phyloP scores from a whole-genome alignment of 176 grass and related monocot species.

The Calamus simplicifolius region DNA sequence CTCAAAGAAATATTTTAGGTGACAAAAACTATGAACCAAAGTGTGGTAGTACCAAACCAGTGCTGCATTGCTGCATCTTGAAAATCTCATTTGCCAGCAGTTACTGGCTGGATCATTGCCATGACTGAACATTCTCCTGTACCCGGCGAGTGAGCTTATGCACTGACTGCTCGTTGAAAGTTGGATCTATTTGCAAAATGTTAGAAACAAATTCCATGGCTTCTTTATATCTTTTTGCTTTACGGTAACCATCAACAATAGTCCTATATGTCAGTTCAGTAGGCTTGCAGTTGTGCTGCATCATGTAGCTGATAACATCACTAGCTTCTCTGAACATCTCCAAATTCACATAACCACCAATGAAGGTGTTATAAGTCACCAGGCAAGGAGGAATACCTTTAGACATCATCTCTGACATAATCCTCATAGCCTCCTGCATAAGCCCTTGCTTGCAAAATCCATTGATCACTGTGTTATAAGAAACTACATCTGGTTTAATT shows the following conservation, averaged over 20 bases:
- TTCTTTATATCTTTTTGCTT: constrained; percentile 45
- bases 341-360: constrained; percentile 48
- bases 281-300: constrained; percentile 56
- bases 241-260: constrained; percentile 64
- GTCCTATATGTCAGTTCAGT: constrained; percentile 68
- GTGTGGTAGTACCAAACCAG: background rate
- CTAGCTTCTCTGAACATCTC: constrained; percentile 70
- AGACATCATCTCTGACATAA: constrained; percentile 64
- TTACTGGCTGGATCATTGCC: background rate
- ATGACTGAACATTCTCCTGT: constrained; percentile 14
- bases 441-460: constrained; percentile 91
- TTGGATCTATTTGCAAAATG: constrained; percentile 34
- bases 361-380: constrained; percentile 71
- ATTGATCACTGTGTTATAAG: constrained; percentile 91
- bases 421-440: constrained; percentile 71
- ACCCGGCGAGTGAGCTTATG: constrained; percentile 17
- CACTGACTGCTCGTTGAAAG: constrained; percentile 26
- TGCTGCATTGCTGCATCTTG: too few relatives aligned
- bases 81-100: too few relatives aligned
- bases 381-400: constrained; percentile 56
- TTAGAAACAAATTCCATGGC: constrained; percentile 44
- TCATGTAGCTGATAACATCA: constrained; percentile 83
- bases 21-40: background rate
- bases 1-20: too few relatives aligned
- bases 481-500: constrained; percentile 67